Evolutionary conservation across 352 stramenopile species (phyloP).

Genomic region (Globisporangium cylindrosporum): DNA sequence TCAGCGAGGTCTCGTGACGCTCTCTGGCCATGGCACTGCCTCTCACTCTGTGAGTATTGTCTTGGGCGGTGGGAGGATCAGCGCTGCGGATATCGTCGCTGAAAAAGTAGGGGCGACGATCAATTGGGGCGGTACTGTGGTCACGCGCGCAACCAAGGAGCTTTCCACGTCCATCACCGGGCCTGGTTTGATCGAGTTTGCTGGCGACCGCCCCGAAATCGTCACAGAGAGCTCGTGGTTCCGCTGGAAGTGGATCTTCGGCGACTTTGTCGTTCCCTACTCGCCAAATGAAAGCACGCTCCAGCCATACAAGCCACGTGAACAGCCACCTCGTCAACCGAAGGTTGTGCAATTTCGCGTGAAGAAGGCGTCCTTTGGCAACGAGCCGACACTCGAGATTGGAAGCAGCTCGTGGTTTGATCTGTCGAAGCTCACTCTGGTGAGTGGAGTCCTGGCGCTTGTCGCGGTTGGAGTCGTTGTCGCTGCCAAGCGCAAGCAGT

Average conservation of each 20-base stretch:
- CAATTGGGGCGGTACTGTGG: neutral
- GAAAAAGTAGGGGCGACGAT: neutral
- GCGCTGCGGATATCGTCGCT: neutral
- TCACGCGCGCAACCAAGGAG: slow-evolving; percentile 5
- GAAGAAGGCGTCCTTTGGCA: slow-evolving; percentile 3
- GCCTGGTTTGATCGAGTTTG: neutral
- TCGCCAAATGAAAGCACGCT: neutral
- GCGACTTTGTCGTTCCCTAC: neutral
- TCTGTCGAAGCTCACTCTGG: neutral
- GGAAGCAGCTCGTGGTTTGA: neutral
- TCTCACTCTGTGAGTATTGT: neutral
- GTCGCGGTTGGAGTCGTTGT: neutral
- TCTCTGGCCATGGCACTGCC: neutral
- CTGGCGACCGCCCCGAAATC: neutral
- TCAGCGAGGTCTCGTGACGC: neutral
- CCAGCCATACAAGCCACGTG: neutral
- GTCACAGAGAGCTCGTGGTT: neutral
- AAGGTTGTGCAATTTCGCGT: slow-evolving; percentile 1
- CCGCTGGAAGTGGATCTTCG: slow-evolving; percentile 3
- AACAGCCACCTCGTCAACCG: neutral
- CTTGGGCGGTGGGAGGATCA: neutral
- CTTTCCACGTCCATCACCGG: neutral
- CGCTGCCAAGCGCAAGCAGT: slow-evolving; percentile 1
- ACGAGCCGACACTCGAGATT: neutral
- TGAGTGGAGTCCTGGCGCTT: neutral